Conservation (phyloP, 371 early-diverging fungal genomes). For the Mortierella sp. region DNA sequence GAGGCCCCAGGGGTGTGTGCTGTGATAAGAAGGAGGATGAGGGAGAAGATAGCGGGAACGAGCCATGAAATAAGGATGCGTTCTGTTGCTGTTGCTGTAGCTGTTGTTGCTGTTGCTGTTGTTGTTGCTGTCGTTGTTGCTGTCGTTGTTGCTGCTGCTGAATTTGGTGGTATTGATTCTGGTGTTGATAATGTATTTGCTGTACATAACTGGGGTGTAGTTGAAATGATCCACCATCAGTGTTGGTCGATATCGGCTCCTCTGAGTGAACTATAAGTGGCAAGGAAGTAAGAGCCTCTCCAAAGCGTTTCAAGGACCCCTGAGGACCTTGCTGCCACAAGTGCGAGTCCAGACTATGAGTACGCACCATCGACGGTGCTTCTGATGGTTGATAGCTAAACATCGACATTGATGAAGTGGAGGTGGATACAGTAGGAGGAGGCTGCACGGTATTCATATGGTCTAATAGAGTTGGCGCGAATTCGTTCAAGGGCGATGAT, state of each 20-base stretch:
- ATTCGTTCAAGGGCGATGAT: not conserved
- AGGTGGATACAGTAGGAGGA: not conserved
- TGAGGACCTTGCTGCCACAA: slow-evolving; percentile 11
- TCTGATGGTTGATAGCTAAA: not conserved
- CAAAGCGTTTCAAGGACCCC: not conserved
- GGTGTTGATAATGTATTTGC: slow-evolving; percentile 5
- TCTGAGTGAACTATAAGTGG: slow-evolving; percentile 23
- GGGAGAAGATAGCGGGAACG: not conserved
- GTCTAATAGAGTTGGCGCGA: not conserved
- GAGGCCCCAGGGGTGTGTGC: not conserved
- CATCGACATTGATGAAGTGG: not conserved
- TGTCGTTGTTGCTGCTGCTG: not conserved
- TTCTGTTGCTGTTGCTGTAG: not conserved
- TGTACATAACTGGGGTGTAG: not conserved
- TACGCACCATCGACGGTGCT: slow-evolving; percentile 22
- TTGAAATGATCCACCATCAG: not conserved
- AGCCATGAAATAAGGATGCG: not conserved
- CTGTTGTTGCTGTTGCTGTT: not conserved
- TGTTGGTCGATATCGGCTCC: not conserved
- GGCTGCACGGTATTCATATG: not conserved
- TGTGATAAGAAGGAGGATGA: slow-evolving; percentile 3
- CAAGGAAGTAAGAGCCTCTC: not conserved
- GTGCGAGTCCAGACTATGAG: slow-evolving; percentile 38
- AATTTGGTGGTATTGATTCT: slow-evolving; percentile 6
- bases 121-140: slow-evolving; percentile 3